These are phyloP conservation scores for Umbelopsis sp. DNA, from an alignment of 192 early-diverging fungal genomes.

Conservation along the genomic window DNA sequence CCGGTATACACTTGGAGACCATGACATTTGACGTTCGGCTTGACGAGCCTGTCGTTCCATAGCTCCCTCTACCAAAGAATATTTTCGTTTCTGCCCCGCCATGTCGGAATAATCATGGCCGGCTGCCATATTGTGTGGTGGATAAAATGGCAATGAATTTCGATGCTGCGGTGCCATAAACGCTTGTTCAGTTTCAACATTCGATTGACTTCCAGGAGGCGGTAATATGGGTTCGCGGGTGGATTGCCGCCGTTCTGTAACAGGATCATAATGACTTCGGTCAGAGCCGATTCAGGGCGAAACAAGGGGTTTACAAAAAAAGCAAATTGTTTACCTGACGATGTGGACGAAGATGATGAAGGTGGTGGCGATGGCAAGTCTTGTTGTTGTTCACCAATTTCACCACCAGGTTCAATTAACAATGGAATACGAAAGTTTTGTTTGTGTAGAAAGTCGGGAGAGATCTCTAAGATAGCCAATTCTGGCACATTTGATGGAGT, in stretches of 20 bases:
- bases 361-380: slow-evolving; percentile 13
- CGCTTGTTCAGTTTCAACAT: background rate
- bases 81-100: slow-evolving; percentile 7
- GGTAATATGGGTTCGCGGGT: background rate
- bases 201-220: background rate
- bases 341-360: slow-evolving; percentile 5
- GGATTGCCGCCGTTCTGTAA: slow-evolving; percentile 4
- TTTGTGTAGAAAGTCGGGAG: slow-evolving; percentile 59
- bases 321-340: background rate
- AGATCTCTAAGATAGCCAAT: slow-evolving; percentile 58
- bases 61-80: slow-evolving; percentile 3
- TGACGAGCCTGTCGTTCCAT: slow-evolving; percentile 21
- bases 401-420: slow-evolving; percentile 36
- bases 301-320: too few relatives aligned
- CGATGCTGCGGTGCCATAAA: slow-evolving; percentile 18
- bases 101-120: background rate
- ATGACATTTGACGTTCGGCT: slow-evolving; percentile 20
- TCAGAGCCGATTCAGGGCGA: too few relatives aligned
- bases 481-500: slow-evolving; percentile 59
- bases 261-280: too few relatives aligned
- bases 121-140: slow-evolving; percentile 3
- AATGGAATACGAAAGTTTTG: slow-evolving; percentile 65
- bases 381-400: slow-evolving; percentile 24
- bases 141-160: slow-evolving; percentile 7
- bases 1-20: slow-evolving; percentile 12